These are phyloP conservation scores for Microsporum audouinii DNA, from an alignment of 2,329 filamentous ascomycete species.

Conservation along the genomic window DNA sequence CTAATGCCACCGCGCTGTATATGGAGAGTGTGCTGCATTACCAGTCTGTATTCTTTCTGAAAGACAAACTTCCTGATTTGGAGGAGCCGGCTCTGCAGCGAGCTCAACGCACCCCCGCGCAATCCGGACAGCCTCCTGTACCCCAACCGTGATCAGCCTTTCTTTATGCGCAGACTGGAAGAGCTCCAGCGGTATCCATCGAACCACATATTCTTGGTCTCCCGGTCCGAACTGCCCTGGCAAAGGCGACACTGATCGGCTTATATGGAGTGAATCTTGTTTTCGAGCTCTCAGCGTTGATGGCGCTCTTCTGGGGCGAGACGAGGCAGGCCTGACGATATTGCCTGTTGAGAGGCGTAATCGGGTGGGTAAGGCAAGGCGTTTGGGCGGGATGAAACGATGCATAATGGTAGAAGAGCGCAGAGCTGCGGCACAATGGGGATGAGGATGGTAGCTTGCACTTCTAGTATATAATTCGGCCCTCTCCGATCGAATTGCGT, in stretches of 20 bases:
- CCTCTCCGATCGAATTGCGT: not conserved
- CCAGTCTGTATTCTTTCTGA: not conserved
- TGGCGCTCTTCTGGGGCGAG: not conserved
- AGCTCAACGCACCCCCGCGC: not conserved
- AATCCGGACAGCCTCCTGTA: not conserved
- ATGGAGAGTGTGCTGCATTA: not conserved
- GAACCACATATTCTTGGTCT: not conserved
- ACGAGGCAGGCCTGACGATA: not conserved
- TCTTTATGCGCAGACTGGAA: not conserved
- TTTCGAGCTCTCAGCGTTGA: not conserved
- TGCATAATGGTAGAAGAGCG: not conserved
- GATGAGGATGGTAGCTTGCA: not conserved
- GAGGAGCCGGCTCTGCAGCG: too few species aligned
- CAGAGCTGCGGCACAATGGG: not conserved
- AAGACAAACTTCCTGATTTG: not conserved
- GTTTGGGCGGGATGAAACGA: not conserved
- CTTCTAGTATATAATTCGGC: not conserved
- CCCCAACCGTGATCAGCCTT: not conserved
- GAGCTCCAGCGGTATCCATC: not conserved
- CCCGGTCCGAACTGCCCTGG: not conserved
- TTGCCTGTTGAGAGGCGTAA: not conserved
- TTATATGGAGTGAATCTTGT: not conserved
- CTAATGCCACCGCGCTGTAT: not conserved
- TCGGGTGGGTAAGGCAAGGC: conserved; percentile 1
- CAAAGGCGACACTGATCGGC: not conserved